Percentiles rank a stretch among this genome's conserved stretches.
Conservation (phyloP, 2,329 filamentous ascomycete genomes). For the Orbilia quercus region DNA sequence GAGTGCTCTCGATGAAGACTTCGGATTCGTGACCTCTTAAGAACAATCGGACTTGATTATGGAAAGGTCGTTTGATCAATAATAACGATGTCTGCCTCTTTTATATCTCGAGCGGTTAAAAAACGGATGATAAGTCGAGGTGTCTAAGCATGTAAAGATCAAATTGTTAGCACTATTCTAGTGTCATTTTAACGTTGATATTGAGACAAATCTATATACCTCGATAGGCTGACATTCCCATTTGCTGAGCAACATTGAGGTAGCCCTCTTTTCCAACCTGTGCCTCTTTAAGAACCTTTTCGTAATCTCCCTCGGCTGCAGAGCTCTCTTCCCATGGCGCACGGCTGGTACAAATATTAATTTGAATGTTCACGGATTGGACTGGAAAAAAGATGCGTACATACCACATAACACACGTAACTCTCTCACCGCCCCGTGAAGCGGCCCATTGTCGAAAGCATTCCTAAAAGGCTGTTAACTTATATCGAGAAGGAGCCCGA, state of each 20-base stretch:
- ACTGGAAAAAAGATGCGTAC: background rate
- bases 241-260: conserved; percentile 43
- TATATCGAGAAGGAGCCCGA: background rate
- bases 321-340: conserved; percentile 32
- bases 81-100: background rate
- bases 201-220: no score
- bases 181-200: background rate
- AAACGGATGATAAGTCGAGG: conserved; percentile 27
- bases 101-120: background rate
- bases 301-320: conserved; percentile 18
- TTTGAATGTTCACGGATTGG: background rate
- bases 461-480: conserved; percentile 15
- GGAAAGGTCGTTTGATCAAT: background rate
- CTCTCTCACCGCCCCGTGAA: conserved; percentile 36
- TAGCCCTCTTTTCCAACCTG: conserved; percentile 38
- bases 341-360: conserved; percentile 20
- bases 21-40: no score
- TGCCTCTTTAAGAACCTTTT: conserved; percentile 31
- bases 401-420: conserved; percentile 60
- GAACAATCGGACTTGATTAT: no score
- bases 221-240: conserved; percentile 30
- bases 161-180: background rate
- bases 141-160: conserved; percentile 5
- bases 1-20: no score
- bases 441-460: conserved; percentile 59